Evolutionary conservation across 208 protist genomes (phyloP).

Genomic region (Trypanosoma vivax): DNA sequence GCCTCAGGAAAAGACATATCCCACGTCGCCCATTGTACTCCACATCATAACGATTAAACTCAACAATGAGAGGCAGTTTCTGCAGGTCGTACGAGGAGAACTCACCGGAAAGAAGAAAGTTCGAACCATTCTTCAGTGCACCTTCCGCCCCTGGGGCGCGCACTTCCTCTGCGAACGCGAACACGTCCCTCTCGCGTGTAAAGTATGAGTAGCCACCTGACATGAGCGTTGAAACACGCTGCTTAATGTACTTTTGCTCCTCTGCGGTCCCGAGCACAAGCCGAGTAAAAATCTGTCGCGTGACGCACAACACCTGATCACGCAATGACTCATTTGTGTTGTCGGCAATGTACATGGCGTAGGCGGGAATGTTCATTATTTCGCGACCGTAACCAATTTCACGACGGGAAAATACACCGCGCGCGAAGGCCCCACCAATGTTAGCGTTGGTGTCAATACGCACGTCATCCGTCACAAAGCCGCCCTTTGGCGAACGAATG

Average conservation of each 20-base stretch:
- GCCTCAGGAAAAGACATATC: constrained; percentile 80
- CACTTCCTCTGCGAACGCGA: constrained; percentile 78
- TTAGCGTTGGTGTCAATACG: constrained; percentile 70
- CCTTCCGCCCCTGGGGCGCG: constrained; percentile 46
- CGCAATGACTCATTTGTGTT: constrained; percentile 35
- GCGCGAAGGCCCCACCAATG: constrained; percentile 64
- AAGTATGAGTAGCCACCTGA: constrained; percentile 82
- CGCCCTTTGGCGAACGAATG: constrained; percentile 48
- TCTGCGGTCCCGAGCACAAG: constrained; percentile 48
- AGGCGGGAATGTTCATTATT: constrained; percentile 76
- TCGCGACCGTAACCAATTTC: constrained; percentile 77
- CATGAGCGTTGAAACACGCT: constrained; percentile 69
- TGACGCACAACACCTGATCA: constrained; percentile 71
- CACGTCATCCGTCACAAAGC: constrained; percentile 74
- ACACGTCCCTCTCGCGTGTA: constrained; percentile 77
- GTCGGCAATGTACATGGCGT: constrained; percentile 74
- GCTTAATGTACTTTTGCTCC: constrained; percentile 70
- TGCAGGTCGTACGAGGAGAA: constrained; percentile 82
- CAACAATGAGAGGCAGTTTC: constrained; percentile 73
- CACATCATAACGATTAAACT: constrained; percentile 84
- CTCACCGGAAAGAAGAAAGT: constrained; percentile 60
- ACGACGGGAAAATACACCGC: constrained; percentile 62
- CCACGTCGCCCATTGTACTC: constrained; percentile 72
- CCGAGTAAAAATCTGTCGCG: constrained; percentile 61
- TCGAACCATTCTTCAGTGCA: constrained; percentile 54